Conservation (phyloP, 2,329 filamentous ascomycete species). For the Aspergillus ibericus region DNA sequence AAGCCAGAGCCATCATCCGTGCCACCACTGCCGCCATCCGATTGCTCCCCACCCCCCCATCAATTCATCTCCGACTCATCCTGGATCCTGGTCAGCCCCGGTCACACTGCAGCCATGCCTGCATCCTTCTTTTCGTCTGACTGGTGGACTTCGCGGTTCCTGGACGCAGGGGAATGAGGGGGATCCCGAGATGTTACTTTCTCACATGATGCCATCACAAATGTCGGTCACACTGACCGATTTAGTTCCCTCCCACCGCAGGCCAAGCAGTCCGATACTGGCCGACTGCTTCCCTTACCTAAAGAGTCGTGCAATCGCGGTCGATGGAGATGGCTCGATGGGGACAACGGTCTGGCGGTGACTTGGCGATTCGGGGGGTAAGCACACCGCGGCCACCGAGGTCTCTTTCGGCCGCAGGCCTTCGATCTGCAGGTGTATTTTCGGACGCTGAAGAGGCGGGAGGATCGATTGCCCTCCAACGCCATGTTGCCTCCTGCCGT, state of each 20-base stretch:
- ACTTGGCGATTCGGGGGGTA: not conserved
- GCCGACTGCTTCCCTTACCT: not conserved
- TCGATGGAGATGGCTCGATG: not conserved
- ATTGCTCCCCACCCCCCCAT: not conserved
- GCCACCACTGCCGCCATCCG: not conserved
- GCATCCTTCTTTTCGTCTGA: not conserved
- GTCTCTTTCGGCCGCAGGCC: not conserved
- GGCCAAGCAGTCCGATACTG: not conserved
- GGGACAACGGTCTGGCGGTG: not conserved
- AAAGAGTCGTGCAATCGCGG: not conserved
- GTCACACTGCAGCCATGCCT: conserved; percentile 6
- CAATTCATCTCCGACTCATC: not conserved
- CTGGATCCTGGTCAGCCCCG: not conserved
- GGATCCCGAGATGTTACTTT: not conserved
- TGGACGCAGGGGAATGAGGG: conserved; percentile 4
- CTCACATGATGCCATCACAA: conserved; percentile 24
- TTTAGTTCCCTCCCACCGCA: not conserved
- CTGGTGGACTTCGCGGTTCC: not conserved
- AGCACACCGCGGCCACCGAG: not conserved
- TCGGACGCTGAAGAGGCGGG: not conserved
- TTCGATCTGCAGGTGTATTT: not conserved
- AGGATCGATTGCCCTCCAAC: not conserved
- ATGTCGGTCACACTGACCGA: conserved; percentile 11
- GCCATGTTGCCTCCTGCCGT: conserved; percentile 3
- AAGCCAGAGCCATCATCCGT: not conserved